Base-by-base conservation (phyloP, 2,329 filamentous ascomycete genomes). In the Moelleriella libera region DNA sequence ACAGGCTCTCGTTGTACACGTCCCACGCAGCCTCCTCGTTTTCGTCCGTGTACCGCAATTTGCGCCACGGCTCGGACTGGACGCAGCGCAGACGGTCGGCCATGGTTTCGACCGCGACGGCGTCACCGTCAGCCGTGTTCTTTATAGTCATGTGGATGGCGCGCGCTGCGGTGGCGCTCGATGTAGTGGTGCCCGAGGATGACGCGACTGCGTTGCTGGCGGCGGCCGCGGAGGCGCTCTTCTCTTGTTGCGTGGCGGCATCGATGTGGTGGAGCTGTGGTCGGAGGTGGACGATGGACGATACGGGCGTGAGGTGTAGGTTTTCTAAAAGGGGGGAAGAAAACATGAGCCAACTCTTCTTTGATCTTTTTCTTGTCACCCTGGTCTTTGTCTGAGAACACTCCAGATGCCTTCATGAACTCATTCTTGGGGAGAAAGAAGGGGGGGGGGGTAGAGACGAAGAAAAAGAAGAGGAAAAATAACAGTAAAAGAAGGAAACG, bases 191-290 rank as follows among this genome's bases (percentile, higher is more conserved):
- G 7, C 54, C 54, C 21, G 60, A 54, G 29, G 64, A 63, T 47
- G n/a, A n/a, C n/a, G n/a, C n/a, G n/a, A n/a, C n/a, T n/a, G n/a
- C n/a, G n/a, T n/a, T n/a, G n/a, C n/a, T n/a, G n/a, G n/a, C n/a
- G n/a, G 63, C 61, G 14, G 60, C 55, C 46, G 59, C 58, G 61
- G 68, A 58, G 37, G 67, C 64, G 45, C 64, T 63, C 41, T 71
- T 70, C 37, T 84, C 79, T 48, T 86, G 75, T 57, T 96, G 88
- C 44, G 82, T 73, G 43, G 80, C 67, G 4, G 92, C 90, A 65
- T 97, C 92, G 55, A 97, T 74, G 66, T 97, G 88, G 65, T 95
- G 88, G 51, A 94, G 84, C 59, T 96, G 87, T 0, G 92, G 88
- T 4, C 89, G 85, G 59, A 98, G 80, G 60, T 94, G 87, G 41